Percentiles rank a stretch among this genome's conserved stretches.
Evolutionary conservation across 2,329 filamentous ascomycete genomes (phyloP).

Genomic region (Dissoconium aciculare): DNA sequence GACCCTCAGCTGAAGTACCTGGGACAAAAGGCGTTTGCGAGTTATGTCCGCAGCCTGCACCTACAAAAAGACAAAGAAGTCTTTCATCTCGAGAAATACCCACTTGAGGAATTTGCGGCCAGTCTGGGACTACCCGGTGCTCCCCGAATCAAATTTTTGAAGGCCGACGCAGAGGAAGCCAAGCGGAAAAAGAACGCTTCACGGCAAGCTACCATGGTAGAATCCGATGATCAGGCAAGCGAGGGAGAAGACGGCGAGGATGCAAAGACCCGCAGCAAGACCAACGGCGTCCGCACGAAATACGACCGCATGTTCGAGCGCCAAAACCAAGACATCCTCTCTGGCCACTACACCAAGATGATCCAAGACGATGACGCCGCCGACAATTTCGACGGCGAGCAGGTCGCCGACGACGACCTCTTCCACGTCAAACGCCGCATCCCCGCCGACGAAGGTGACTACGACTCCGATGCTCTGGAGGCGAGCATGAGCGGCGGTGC

Average conservation of each 20-base stretch:
- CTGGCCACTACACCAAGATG: constrained; percentile 84
- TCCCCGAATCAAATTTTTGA: constrained; percentile 83
- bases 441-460: constrained; percentile 45
- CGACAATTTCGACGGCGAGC: constrained; percentile 23
- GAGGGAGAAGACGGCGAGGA: constrained; percentile 40
- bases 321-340: constrained; percentile 86
- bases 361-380: constrained; percentile 39
- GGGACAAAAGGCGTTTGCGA: constrained; percentile 89
- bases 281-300: constrained; percentile 71
- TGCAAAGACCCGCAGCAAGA: constrained; percentile 34
- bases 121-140: constrained; percentile 82
- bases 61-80: constrained; percentile 84
- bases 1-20: constrained; percentile 87
- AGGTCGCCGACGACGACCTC: constrained; percentile 48
- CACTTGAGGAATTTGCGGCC: constrained; percentile 70
- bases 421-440: constrained; percentile 89
- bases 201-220: constrained; percentile 41
- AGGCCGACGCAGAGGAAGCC: constrained; percentile 73
- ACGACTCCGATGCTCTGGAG: constrained; percentile 28
- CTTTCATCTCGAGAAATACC: constrained; percentile 69
- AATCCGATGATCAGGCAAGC: constrained; percentile 46
- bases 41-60: constrained; percentile 71
- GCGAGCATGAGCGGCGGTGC: constrained; percentile 33
- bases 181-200: constrained; percentile 81
- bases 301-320: constrained; percentile 97